Evolutionary conservation across 805 yeast species (phyloP).

Genomic region (Cyberlindnera amylophila): DNA sequence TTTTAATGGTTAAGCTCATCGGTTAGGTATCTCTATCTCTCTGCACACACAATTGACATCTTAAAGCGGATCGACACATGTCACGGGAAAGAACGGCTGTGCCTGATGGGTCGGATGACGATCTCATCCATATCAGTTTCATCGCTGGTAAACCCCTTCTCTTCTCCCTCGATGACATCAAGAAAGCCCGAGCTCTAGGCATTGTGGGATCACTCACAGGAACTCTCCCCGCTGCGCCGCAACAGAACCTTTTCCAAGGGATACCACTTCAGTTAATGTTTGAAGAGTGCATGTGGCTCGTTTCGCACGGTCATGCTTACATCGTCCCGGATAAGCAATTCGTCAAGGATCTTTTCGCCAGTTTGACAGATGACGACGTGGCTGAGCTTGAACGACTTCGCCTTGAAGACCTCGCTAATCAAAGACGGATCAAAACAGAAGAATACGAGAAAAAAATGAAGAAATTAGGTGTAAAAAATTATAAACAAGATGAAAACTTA

Average conservation of each 20-base stretch:
- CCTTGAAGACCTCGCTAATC: conserved; percentile 9
- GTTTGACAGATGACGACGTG: conserved; percentile 16
- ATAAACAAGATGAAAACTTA: conserved; percentile 8
- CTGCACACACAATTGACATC: too few relatives aligned
- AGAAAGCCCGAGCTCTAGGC: conserved; percentile 53
- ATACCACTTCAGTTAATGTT: conserved; percentile 70
- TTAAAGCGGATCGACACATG: too few relatives aligned
- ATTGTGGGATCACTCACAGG: conserved; percentile 79
- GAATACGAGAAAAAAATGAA: conserved; percentile 8
- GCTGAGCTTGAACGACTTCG: conserved; percentile 10
- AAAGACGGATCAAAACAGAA: conserved; percentile 5
- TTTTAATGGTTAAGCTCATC: too few relatives aligned
- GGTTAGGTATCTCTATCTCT: too few relatives aligned
- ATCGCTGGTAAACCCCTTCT: conserved; percentile 48
- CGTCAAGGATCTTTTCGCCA: conserved; percentile 18
- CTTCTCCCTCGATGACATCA: conserved; percentile 53
- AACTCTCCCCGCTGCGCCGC: conserved; percentile 85
- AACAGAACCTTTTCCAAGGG: conserved; percentile 85
- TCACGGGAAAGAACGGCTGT: too few relatives aligned
- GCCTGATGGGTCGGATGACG: neutral
- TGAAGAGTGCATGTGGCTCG: conserved; percentile 72
- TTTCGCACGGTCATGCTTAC: conserved; percentile 38
- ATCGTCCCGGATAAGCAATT: conserved; percentile 40
- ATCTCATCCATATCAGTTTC: conserved; percentile 22
- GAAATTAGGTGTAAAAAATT: conserved; percentile 1